Evolutionary conservation across 1,284 basidiomycete genomes (phyloP).

Genomic region (Exobasidium cylindrosporum): DNA sequence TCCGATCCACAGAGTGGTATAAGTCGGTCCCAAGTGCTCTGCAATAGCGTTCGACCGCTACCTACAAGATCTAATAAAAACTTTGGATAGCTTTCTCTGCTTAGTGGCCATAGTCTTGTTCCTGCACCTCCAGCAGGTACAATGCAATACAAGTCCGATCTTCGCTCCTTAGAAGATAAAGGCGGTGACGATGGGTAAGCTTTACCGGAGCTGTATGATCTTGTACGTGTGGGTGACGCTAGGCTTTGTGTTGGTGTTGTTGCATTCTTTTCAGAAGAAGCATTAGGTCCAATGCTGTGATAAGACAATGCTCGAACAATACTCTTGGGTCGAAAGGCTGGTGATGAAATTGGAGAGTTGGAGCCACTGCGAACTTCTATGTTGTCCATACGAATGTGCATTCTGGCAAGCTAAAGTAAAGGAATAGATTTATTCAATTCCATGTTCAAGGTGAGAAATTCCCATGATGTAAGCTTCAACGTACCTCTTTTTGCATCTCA

Average conservation of each 20-base stretch:
- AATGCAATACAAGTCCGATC: conserved; percentile 14
- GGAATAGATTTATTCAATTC: no score
- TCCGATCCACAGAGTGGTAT: conserved; percentile 41
- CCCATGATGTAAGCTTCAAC: conserved; percentile 7
- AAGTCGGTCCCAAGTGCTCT: conserved; percentile 51
- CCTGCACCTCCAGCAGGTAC: conserved; percentile 40
- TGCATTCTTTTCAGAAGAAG: conserved; percentile 32
- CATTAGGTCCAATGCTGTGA: conserved; percentile 18
- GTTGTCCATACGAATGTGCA: conserved; percentile 38
- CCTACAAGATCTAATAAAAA: conserved; percentile 52
- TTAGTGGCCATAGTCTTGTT: conserved; percentile 52
- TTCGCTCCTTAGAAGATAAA: no score
- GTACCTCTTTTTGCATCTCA: conserved; percentile 46
- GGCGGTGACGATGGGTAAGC: no score
- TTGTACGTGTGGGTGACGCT: conserved; percentile 13
- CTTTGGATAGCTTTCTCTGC: conserved; percentile 49
- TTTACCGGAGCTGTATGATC: conserved; percentile 24
- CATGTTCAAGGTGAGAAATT: neutral
- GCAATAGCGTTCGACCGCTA: conserved; percentile 43
- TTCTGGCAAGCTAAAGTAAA: conserved; percentile 31
- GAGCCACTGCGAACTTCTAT: conserved; percentile 22
- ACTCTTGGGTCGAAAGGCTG: conserved; percentile 27
- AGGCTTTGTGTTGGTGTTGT: neutral
- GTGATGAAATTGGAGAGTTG: conserved; percentile 25
- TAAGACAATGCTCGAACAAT: conserved; percentile 20